Evolutionary conservation across 2,329 filamentous ascomycete species (phyloP).

Genomic region (Grosmannia clavigera): DNA sequence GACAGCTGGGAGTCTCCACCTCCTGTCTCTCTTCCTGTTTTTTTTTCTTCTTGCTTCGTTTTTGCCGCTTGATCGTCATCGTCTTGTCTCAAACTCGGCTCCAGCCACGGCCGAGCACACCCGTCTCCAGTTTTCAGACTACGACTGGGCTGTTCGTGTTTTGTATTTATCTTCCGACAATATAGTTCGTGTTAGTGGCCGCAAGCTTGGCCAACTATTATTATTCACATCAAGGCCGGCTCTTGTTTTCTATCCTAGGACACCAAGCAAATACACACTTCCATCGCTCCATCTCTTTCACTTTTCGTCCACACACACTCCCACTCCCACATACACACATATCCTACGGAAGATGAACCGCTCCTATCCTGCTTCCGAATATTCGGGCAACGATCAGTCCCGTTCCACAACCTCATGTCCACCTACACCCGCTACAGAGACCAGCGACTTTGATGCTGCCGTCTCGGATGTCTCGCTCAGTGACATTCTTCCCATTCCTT

Average conservation of each 20-base stretch:
- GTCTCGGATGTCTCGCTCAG: not conserved
- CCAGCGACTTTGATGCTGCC: not conserved
- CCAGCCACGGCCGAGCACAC: not conserved
- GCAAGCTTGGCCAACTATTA: not conserved
- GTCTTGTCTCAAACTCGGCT: not conserved
- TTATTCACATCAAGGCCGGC: not conserved
- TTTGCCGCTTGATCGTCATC: not conserved
- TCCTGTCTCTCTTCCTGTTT: not conserved
- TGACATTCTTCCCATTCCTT: not conserved
- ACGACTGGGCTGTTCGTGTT: not conserved
- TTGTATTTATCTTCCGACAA: not conserved
- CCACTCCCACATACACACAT: not conserved
- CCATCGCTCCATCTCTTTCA: not conserved
- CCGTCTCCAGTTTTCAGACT: not conserved
- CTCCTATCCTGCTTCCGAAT: constrained; percentile 1
- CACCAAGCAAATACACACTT: not conserved
- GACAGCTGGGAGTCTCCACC: not conserved
- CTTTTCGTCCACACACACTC: not conserved
- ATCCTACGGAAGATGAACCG: not conserved
- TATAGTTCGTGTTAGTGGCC: not conserved
- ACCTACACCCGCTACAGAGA: not conserved
- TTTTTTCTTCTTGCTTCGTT: not conserved
- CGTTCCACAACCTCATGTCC: not conserved
- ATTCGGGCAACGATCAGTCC: not conserved
- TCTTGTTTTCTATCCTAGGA: not conserved